These are phyloP conservation scores for Tuber magnatum DNA, from an alignment of 495 filamentous ascomycete species.

Conservation along the genomic window DNA sequence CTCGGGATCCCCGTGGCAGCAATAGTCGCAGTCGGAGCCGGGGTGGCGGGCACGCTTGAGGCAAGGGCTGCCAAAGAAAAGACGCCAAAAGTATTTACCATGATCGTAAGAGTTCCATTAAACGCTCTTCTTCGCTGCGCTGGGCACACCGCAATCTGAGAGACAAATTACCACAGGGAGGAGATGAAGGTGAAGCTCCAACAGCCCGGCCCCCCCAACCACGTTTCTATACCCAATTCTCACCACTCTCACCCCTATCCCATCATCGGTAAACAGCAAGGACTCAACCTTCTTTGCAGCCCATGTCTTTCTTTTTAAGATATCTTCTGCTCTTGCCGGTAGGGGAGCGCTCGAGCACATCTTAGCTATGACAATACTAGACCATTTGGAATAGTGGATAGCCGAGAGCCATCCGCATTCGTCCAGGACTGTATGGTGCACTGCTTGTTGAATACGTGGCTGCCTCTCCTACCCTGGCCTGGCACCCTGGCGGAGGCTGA, in stretches of 20 bases:
- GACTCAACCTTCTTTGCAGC: no score
- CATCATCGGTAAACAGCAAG: not conserved
- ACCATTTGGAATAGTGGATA: not conserved
- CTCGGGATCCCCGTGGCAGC: not conserved
- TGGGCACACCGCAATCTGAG: not conserved
- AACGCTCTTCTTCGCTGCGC: not conserved
- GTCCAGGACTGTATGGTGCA: not conserved
- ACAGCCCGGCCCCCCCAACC: not conserved
- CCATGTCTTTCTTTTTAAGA: not conserved
- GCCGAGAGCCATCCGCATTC: not conserved
- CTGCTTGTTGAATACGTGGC: not conserved
- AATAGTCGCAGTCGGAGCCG: not conserved
- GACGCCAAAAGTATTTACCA: not conserved
- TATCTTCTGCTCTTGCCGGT: not conserved
- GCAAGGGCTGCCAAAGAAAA: not conserved
- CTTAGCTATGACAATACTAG: not conserved
- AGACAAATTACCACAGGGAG: not conserved
- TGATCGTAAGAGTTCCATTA: not conserved
- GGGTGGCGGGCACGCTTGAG: not conserved
- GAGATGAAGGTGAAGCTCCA: not conserved
- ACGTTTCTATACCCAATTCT: not conserved
- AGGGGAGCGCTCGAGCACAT: not conserved
- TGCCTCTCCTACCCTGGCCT: not conserved
- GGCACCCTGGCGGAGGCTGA: not conserved
- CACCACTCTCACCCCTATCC: not conserved